Evolutionary conservation across 257 asterid genomes (phyloP).

Genomic region (Ilex asprella): DNA sequence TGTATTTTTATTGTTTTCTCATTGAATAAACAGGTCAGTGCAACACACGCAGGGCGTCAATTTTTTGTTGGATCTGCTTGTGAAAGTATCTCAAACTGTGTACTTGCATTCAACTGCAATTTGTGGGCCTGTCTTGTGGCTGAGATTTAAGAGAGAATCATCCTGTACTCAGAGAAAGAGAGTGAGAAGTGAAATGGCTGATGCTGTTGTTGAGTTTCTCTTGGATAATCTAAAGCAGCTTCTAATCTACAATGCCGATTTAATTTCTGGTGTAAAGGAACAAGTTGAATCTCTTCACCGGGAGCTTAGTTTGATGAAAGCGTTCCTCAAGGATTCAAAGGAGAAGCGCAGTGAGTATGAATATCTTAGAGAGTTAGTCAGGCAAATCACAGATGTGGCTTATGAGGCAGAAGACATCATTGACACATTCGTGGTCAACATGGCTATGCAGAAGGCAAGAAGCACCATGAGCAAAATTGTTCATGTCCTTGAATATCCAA

Average conservation of each 20-base stretch:
- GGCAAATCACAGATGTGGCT: slow-evolving; percentile 1
- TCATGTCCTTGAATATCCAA: not conserved
- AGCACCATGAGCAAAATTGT: not conserved
- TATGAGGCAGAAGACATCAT: not conserved
- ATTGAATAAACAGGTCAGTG: no score
- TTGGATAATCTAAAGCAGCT: not conserved
- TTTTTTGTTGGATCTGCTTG: no score
- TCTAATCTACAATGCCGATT: not conserved
- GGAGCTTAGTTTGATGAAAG: slow-evolving; percentile 1
- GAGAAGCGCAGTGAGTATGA: slow-evolving; percentile 3
- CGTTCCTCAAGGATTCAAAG: not conserved
- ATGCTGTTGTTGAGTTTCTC: slow-evolving; percentile 2
- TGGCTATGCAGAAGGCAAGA: not conserved
- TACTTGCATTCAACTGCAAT: no score
- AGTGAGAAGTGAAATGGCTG: not conserved
- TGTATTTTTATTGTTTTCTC: no score
- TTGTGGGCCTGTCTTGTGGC: no score
- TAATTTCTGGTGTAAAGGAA: not conserved
- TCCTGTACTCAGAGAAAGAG: no score
- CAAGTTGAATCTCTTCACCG: not conserved
- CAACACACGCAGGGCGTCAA: no score
- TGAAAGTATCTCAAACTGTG: no score
- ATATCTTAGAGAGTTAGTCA: not conserved
- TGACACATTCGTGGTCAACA: not conserved
- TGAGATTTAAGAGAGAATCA: no score